Evolutionary conservation across 2,329 filamentous ascomycete genomes (phyloP), one percentile per base, ranked within the genome.

Genomic region (Magnaporthiopsis incrustans): DNA sequence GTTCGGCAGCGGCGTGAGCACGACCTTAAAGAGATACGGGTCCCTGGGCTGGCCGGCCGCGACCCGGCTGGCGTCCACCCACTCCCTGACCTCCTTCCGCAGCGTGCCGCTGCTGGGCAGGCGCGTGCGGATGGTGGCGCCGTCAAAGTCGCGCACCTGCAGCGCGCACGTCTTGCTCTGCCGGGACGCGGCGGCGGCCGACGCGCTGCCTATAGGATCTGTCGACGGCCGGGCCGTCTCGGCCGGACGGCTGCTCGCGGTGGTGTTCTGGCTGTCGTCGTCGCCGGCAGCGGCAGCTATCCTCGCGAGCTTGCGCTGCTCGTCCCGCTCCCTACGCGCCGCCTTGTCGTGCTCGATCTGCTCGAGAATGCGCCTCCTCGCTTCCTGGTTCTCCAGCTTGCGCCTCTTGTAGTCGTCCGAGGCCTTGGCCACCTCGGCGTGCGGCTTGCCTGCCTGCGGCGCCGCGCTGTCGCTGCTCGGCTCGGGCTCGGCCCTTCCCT

Each of bases 21-120:
- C 87, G 60, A 96, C 86, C 71, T 92, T 92, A 77, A 98, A 93
- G 15, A 83, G 89, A 74, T 92, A 98, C 0, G 92, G 90, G 15
- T 80, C 73, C 35, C 81, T 78, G 26, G 27, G 59, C 82, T 83
- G 58, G 85, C 83, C 14, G 74, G 78, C 33, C 22, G 50, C 5
- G 67, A 26, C 32, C 1, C 85, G 80, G 50, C 84, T 79, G 64
- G 82, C 78, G 64, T 94, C 90, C 10, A 98, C 83, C 90, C 92
- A 97, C 8, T 80, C 76, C 10, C 94, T 84, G 1, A 98, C 87
- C 58, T 91, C 84, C 8, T 74, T 78, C 8, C 79, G 75, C 4
- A 97, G 80, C 0, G 83, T 89, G 8, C 84, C 80, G 2, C 78
- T 77, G 27, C 86, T 85, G 14, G 85, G 78, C 73, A 97, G 96